Evolutionary conservation across 2,329 filamentous ascomycete genomes (phyloP).

Genomic region (Xylaria multiplex): DNA sequence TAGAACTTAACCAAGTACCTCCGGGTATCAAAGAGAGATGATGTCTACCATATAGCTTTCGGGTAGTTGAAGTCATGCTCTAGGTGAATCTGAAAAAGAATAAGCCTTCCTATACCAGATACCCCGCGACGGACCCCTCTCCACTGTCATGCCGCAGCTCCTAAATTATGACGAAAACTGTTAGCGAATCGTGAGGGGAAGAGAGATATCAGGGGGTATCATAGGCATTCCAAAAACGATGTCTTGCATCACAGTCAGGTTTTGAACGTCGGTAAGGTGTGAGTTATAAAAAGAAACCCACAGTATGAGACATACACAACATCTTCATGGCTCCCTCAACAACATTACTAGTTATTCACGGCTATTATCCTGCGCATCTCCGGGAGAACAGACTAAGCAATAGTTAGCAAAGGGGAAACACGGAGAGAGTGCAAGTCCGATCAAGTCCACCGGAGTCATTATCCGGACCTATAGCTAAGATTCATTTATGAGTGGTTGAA

Average conservation of each 20-base stretch:
- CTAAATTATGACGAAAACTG: not conserved
- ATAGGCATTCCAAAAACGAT: not conserved
- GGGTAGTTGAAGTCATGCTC: not conserved
- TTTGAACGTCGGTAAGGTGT: not conserved
- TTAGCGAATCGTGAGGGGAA: not conserved
- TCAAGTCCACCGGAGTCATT: not conserved
- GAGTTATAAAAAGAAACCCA: not conserved
- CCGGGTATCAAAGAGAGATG: not conserved
- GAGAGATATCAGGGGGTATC: not conserved
- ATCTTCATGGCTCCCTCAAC: not conserved
- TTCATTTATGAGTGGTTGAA: not conserved
- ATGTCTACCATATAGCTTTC: not conserved
- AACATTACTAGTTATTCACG: constrained; percentile 3
- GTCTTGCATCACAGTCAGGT: constrained; percentile 1
- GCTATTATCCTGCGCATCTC: not conserved
- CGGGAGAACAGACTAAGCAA: not conserved
- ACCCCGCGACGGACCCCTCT: not conserved
- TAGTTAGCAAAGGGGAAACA: not conserved
- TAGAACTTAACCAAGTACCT: not conserved
- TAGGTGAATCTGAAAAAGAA: not conserved
- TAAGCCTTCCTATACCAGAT: not conserved
- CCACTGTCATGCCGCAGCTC: not conserved
- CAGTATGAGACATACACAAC: not conserved
- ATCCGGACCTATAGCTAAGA: constrained; percentile 7
- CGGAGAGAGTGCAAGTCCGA: constrained; percentile 5